Percentiles rank a stretch among this genome's conserved stretches.
These are phyloP conservation scores for Hypoxylon subgilvum DNA, from an alignment of 495 filamentous ascomycete species.

Conservation along the genomic window DNA sequence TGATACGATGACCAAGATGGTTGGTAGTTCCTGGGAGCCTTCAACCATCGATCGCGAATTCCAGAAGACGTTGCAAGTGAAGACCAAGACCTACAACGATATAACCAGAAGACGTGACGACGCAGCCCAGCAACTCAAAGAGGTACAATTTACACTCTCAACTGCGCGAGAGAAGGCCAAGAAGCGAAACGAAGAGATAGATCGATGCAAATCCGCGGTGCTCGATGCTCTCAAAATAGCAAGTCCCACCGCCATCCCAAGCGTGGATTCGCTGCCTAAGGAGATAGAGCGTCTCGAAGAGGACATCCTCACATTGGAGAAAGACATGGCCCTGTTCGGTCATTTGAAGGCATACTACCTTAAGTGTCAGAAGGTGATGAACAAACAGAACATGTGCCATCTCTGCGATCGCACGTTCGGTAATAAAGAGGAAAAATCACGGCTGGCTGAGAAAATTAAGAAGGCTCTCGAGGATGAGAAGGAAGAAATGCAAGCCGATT, in stretches of 20 bases:
- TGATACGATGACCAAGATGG: constrained; percentile 65
- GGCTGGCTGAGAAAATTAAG: constrained; percentile 66
- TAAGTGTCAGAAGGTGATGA: constrained; percentile 63
- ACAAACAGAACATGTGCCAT: constrained; percentile 68
- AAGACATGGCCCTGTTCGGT: constrained; percentile 66
- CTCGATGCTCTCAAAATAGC: constrained; percentile 48
- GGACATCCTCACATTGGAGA: constrained; percentile 64
- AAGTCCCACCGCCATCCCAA: constrained; percentile 34
- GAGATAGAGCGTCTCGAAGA: constrained; percentile 59
- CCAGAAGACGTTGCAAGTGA: constrained; percentile 65
- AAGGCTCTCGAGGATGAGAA: constrained; percentile 62
- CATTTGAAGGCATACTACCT: constrained; percentile 68
- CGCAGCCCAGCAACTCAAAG: constrained; percentile 73
- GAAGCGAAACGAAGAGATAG: constrained; percentile 68
- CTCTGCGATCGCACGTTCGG: constrained; percentile 72
- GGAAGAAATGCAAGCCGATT: constrained; percentile 59
- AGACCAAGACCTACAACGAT: constrained; percentile 58
- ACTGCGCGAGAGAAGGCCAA: constrained; percentile 64
- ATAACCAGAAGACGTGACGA: constrained; percentile 72
- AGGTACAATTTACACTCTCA: constrained; percentile 78
- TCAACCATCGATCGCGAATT: constrained; percentile 74
- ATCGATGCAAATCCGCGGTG: constrained; percentile 60
- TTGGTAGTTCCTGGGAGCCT: constrained; percentile 71
- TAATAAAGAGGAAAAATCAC: constrained; percentile 58
- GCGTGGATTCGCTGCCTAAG: constrained; percentile 49